Evolutionary conservation across 306 rosid genomes (phyloP).

Genomic region (Quercus agrifolia): DNA sequence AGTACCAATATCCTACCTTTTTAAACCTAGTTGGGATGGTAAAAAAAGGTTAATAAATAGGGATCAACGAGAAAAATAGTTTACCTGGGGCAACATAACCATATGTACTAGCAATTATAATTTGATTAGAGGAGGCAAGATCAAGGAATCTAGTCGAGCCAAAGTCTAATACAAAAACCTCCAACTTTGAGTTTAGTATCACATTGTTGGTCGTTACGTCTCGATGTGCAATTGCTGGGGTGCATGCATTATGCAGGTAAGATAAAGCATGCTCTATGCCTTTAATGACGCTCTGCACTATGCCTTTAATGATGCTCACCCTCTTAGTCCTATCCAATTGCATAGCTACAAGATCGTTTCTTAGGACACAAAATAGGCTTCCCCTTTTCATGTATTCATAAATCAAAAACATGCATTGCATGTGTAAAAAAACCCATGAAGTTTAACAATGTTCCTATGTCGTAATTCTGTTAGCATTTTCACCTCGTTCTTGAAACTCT

Average conservation of each 20-base stretch:
- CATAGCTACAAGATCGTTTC: background rate
- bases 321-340: constrained; percentile 13
- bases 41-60: too few relatives aligned
- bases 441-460: constrained; percentile 14
- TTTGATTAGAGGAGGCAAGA: constrained; percentile 16
- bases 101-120: background rate
- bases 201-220: constrained; percentile 12
- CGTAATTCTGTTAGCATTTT: background rate
- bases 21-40: too few relatives aligned
- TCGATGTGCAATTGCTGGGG: constrained; percentile 1
- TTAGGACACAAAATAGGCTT: constrained; percentile 1
- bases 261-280: constrained; percentile 6
- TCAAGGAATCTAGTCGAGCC: constrained; percentile 10
- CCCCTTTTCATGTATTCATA: constrained; percentile 23
- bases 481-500: constrained; percentile 1
- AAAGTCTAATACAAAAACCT: constrained; percentile 10
- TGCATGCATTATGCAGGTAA: constrained; percentile 19
- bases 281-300: background rate
- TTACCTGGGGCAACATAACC: constrained; percentile 20
- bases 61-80: background rate
- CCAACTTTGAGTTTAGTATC: background rate
- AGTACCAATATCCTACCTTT: too few relatives aligned
- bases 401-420: constrained; percentile 5
- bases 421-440: constrained; percentile 11
- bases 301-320: constrained; percentile 3